Percentiles rank a stretch among this genome's conserved stretches.
phyloP scores from a whole-genome alignment of 2,329 filamentous ascomycete species.

The Elsinoe arachidis region DNA sequence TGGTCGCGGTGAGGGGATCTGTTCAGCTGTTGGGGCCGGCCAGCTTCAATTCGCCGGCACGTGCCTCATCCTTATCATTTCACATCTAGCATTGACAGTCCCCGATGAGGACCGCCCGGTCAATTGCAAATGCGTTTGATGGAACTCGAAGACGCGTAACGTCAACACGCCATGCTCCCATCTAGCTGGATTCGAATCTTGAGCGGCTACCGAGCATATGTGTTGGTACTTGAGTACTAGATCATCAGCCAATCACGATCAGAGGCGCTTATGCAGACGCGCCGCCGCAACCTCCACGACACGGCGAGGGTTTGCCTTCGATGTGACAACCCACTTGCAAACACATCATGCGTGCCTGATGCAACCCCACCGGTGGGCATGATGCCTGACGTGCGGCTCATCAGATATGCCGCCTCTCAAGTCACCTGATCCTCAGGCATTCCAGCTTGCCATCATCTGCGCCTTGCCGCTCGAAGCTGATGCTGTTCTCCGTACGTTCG shows the following conservation, averaged over 20 bases:
- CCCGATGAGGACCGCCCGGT: too few relatives aligned
- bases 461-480: slow-evolving; percentile 18
- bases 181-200: too few relatives aligned
- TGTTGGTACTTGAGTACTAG: too few relatives aligned
- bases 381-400: neutral
- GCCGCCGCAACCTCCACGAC: neutral
- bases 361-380: neutral
- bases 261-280: neutral
- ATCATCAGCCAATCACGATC: neutral
- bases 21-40: too few relatives aligned
- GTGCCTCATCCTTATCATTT: too few relatives aligned
- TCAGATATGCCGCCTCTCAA: neutral
- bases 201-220: too few relatives aligned
- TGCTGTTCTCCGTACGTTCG: slow-evolving; percentile 16
- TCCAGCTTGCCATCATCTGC: slow-evolving; percentile 19
- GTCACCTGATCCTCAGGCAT: slow-evolving; percentile 1
- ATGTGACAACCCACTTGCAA: neutral
- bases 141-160: too few relatives aligned
- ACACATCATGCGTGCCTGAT: neutral
- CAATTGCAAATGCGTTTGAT: too few relatives aligned
- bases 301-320: neutral
- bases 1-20: too few relatives aligned
- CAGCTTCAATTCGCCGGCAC: too few relatives aligned
- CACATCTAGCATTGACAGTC: too few relatives aligned
- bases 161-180: too few relatives aligned